Conservation (phyloP, 2,329 filamentous ascomycete species). For the Amauroascus verrucosus region DNA sequence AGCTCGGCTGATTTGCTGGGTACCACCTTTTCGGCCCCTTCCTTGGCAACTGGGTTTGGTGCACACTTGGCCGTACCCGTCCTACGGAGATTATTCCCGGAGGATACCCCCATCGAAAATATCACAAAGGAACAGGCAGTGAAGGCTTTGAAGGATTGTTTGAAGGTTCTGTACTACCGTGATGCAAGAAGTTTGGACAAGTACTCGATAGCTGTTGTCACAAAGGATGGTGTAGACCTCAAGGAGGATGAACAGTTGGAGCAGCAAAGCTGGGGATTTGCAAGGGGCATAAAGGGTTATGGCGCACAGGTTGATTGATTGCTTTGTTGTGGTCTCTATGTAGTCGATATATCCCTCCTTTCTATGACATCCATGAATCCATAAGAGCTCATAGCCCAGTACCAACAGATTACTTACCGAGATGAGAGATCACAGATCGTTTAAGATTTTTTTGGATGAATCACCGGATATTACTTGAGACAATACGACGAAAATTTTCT, state of each 20-base stretch:
- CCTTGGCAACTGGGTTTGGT: conserved; percentile 87
- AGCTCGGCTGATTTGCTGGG: conserved; percentile 85
- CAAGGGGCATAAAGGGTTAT: conserved; percentile 87
- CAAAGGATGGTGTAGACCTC: conserved; percentile 76
- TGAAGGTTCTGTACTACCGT: conserved; percentile 97
- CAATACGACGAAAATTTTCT: too few species aligned
- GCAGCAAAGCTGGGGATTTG: conserved; percentile 96
- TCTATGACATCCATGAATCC: not conserved
- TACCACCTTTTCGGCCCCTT: conserved; percentile 79
- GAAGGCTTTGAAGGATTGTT: conserved; percentile 74
- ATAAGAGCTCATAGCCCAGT: not conserved
- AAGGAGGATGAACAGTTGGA: conserved; percentile 80
- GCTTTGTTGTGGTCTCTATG: not conserved
- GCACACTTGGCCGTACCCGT: conserved; percentile 88
- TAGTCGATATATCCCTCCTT: not conserved
- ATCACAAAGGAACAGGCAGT: conserved; percentile 71
- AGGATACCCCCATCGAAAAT: conserved; percentile 64
- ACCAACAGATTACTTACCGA: not conserved
- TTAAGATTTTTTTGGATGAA: not conserved
- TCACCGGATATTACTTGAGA: not conserved
- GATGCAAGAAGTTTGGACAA: conserved; percentile 85
- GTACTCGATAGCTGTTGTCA: conserved; percentile 85
- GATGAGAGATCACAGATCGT: not conserved
- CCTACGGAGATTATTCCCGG: conserved; percentile 70
- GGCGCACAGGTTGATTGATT: conserved; percentile 61